Conservation (phyloP, 352 stramenopile species). For the Globisporangium middletonii region DNA sequence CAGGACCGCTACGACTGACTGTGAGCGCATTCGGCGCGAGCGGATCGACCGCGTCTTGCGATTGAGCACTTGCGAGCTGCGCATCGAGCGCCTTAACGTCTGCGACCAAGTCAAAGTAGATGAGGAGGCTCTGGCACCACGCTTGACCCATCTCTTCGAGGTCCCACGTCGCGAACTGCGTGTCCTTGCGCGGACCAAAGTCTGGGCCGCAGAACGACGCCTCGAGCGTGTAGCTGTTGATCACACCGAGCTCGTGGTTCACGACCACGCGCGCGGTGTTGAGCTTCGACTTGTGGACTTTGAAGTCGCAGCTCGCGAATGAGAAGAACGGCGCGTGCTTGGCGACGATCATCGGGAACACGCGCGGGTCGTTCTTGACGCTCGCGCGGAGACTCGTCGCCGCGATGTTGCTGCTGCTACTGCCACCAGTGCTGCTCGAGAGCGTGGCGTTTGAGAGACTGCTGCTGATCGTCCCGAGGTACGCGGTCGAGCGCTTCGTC, state of each 20-base stretch:
- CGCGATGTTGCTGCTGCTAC: neutral
- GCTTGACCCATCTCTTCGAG: constrained; percentile 67
- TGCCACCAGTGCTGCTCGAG: neutral
- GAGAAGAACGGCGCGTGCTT: constrained; percentile 65
- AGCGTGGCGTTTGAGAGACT: neutral
- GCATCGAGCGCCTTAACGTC: constrained; percentile 39
- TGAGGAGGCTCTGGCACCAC: constrained; percentile 71
- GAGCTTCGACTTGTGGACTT: constrained; percentile 86
- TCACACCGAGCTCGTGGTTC: constrained; percentile 78
- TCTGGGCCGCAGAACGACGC: constrained; percentile 86
- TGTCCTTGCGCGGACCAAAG: constrained; percentile 60
- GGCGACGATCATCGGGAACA: constrained; percentile 78
- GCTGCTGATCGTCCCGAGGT: neutral
- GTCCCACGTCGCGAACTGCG: constrained; percentile 70
- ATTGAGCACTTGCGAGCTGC: neutral
- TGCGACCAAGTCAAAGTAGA: constrained; percentile 59
- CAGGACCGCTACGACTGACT: neutral
- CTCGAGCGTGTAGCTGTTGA: constrained; percentile 88
- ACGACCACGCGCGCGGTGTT: constrained; percentile 89
- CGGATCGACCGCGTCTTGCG: neutral
- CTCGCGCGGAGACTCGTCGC: constrained; percentile 4
- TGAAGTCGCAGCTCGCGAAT: constrained; percentile 87
- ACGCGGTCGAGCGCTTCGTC: constrained; percentile 10
- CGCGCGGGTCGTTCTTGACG: constrained; percentile 55
- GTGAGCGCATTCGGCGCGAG: neutral